A percentile compares a stretch with the other conserved stretches of the same genome.
Evolutionary conservation across 495 filamentous ascomycete genomes (phyloP).

Genomic region (Cryomyces minteri): DNA sequence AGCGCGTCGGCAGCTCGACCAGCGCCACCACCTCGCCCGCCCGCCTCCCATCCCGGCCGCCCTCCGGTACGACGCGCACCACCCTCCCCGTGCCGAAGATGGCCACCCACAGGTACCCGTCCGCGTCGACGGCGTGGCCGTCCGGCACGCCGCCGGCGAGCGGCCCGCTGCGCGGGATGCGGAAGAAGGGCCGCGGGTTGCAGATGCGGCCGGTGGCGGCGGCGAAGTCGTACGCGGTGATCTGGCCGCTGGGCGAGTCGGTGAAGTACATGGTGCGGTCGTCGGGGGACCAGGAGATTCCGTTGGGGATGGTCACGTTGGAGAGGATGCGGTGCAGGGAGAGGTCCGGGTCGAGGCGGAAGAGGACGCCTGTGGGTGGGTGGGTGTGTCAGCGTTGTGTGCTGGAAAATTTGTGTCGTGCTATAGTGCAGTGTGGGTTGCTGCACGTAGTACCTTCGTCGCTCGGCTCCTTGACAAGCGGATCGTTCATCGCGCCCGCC

Average conservation of each 20-base stretch:
- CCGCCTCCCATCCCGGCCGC: background rate
- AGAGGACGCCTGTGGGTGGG: conserved; percentile 29
- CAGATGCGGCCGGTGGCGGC: conserved; percentile 38
- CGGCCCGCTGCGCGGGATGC: conserved; percentile 16
- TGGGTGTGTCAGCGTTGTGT: conserved; percentile 9
- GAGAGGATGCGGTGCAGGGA: conserved; percentile 39
- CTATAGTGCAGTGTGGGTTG: too few relatives aligned
- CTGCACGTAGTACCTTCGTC: conserved; percentile 14
- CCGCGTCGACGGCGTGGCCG: conserved; percentile 26
- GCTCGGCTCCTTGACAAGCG: conserved; percentile 8
- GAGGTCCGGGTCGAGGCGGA: conserved; percentile 44
- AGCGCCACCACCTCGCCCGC: conserved; percentile 15
- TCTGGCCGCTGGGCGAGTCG: conserved; percentile 51
- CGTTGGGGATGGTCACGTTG: conserved; percentile 69
- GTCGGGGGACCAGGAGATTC: conserved; percentile 50
- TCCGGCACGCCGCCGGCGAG: conserved; percentile 19
- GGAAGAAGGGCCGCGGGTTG: conserved; percentile 51
- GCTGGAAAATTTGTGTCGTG: conserved; percentile 6
- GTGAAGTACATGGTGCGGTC: conserved; percentile 63
- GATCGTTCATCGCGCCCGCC: conserved; percentile 79
- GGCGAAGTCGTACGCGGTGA: conserved; percentile 63
- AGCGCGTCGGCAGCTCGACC: conserved; percentile 18
- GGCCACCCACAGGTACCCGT: conserved; percentile 22
- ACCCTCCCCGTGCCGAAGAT: conserved; percentile 19
- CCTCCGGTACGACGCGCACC: conserved; percentile 14